Evolutionary conservation across 345 rosid species (phyloP), one percentile per base, ranked within the genome.

Genomic region (Lumnitzera littorea): DNA sequence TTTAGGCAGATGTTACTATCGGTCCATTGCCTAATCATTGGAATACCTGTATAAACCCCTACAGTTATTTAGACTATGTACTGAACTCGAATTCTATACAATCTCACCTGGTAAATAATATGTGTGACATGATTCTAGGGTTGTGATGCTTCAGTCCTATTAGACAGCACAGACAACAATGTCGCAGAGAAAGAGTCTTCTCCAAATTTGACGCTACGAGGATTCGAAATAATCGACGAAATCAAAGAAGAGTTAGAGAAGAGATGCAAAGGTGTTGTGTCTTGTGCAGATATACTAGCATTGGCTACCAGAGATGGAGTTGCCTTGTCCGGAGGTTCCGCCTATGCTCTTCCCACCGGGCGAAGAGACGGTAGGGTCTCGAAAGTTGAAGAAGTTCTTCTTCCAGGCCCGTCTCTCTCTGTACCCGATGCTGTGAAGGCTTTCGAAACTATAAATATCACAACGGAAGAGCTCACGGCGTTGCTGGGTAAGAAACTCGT

Each of bases 281-380:
- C 65, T 17, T 67, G 71, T n/a, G 71, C 71, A 9, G 71, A 67
- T 24, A 36, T 61, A 24, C 17, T 67, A 15, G 71, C 71, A 20
- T 56, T 67, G 11, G 71, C 71, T 15, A 61, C 71, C 15, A 29
- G 65, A 47, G 71, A 67, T 5, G 65, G 65, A 0, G 65, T 65
- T 11, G 36, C 24, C 27, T 46, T 65, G 15, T 36, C 62, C 5
- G 69, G 69, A 5, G 69, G 69, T 12, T 57, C 53, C 5, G 54
- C 62, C 23, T 65, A 65, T 4, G 57, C 62, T 57, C 62, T 65
- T 12, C 62, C 69, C 17, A 65, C 69, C 0, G 69, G 69, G 15
- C 29, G 62, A 41, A 51, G 69, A 25, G 69, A 65, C 2, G 62
- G 65, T 6, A 15, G 0, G 47, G 27, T 67, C 11, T 67, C 71